Conservation (phyloP, 345 rosid species). For the Salix viminalis region DNA sequence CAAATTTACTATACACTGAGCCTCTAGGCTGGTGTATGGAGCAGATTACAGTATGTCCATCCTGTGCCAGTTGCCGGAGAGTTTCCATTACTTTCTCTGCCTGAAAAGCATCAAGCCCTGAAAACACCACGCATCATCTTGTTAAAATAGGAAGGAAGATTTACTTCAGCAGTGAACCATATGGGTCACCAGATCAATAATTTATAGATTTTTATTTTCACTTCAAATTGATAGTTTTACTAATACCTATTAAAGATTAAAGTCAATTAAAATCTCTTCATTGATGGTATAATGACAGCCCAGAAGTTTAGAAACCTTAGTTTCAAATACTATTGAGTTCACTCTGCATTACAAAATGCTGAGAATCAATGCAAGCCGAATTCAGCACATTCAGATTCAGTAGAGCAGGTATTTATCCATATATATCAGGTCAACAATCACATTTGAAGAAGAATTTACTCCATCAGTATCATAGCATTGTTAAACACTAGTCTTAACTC, state of each 20-base stretch:
- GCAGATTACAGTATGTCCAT: constrained; percentile 95
- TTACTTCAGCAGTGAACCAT: constrained; percentile 9
- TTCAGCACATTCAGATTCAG: not conserved
- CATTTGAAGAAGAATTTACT: too few species aligned
- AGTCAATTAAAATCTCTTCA: not conserved
- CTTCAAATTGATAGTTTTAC: not conserved
- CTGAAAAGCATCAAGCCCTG: constrained; percentile 98
- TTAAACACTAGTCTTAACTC: too few species aligned
- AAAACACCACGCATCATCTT: constrained; percentile 16
- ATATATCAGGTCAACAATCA: too few species aligned
- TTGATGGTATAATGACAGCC: not conserved
- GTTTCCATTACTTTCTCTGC: constrained; percentile 98
- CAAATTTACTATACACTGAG: constrained; percentile 82
- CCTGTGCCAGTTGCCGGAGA: constrained; percentile 73
- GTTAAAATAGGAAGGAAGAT: not conserved
- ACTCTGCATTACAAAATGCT: not conserved
- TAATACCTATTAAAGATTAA: too few species aligned
- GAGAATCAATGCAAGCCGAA: not conserved
- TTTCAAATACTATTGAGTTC: not conserved
- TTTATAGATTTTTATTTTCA: not conserved
- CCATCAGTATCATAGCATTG: too few species aligned
- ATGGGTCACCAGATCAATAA: not conserved
- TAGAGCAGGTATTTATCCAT: not conserved
- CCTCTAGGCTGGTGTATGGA: constrained; percentile 99
- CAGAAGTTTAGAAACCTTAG: not conserved